Evolutionary conservation across 805 yeast species (phyloP).

Genomic region (Zygosaccharomyces lentus): DNA sequence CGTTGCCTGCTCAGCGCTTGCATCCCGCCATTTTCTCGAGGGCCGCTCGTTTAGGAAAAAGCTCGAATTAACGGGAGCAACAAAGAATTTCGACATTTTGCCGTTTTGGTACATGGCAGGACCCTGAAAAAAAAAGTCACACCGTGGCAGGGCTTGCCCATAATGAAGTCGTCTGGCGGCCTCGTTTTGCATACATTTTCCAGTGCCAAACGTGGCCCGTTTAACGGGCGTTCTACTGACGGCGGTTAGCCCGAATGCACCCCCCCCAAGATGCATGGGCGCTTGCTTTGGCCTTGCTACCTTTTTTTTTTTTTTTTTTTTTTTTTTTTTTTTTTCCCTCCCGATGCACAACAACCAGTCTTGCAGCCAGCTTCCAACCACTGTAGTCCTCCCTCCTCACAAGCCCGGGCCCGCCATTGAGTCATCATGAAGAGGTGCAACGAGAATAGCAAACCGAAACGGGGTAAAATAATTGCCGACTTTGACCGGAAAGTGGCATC

Average conservation of each 20-base stretch:
- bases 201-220: background rate
- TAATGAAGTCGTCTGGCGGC: background rate
- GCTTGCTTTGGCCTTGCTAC: too few relatives aligned
- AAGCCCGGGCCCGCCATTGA: background rate
- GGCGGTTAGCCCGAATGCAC: background rate
- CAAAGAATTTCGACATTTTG: conserved; percentile 1
- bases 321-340: too few relatives aligned
- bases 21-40: background rate
- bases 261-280: too few relatives aligned
- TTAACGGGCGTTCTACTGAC: background rate
- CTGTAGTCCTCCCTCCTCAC: background rate
- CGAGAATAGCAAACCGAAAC: background rate
- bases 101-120: background rate
- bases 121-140: background rate
- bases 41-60: background rate
- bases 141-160: background rate
- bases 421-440: background rate
- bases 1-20: background rate
- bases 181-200: background rate
- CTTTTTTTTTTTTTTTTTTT: too few relatives aligned
- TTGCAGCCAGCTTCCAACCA: too few relatives aligned
- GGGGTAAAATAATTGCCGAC: conserved; percentile 1
- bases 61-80: background rate
- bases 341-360: too few relatives aligned
- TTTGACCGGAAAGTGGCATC: conserved; percentile 12